Base-by-base conservation (phyloP, 2,329 filamentous ascomycete genomes). In the Plectosphaerella plurivora region DNA sequence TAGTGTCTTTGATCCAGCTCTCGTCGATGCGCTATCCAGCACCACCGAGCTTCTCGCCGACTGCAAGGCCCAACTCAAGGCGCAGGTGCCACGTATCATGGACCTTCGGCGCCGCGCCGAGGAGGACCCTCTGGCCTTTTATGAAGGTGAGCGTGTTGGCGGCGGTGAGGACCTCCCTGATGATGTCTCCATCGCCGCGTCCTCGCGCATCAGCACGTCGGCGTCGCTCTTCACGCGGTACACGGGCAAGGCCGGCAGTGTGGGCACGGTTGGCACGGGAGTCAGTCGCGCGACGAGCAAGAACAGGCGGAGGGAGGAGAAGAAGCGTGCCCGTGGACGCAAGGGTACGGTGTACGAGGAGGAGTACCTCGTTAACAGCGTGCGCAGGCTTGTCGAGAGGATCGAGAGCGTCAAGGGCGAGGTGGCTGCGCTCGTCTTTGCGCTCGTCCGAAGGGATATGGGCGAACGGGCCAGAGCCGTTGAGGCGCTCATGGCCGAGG, bases 321-420 rank as follows among this genome's bases (percentile, higher is more conserved):
- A 96, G 68, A 99, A 99, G 79, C 84, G 93, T 15, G 94, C 94
- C 0, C 78, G 91, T 8, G 94, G 94, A 22, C 93, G 96, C 68
- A 97, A 97, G 75, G 94, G 94, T 11, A 96, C 90, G 15, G 89
- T 99, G 5, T 99, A 99, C 68, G 94, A 99, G 69, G 93, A 97
- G 65, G 94, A 97, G 69, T 99, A 99, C 68, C 81, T 99, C 5
- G 86, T 96, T 53, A 94, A 92, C 67, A 93, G 87, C 60, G 85
- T 97, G 36, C 82, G 87, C 12, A 79, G 94, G 22, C 77, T 99
- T 35, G 82, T 96, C 14, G 91, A 96, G 67, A 80, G 92, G 36
- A 83, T 96, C 20, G 91, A 92, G 67, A 77, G 76, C 20, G 79
- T 87, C 3, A 80, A 84, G 49, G 78, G 82, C 1, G 94, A 99